Conservation (phyloP, 495 filamentous ascomycete genomes). For the Aspergillus saccharolyticus region DNA sequence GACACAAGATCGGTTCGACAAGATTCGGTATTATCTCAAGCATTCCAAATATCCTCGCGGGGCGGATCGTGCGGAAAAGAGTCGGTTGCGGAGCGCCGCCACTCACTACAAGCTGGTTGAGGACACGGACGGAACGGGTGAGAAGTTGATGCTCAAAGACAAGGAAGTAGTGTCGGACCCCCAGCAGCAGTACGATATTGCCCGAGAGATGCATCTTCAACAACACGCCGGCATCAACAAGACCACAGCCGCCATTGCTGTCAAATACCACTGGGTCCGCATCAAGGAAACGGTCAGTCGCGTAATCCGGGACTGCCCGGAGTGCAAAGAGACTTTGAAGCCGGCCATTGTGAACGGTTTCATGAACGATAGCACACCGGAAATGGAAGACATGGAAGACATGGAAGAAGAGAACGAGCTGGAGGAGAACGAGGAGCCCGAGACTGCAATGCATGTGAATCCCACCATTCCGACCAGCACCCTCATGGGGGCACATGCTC, state of each 20-base stretch:
- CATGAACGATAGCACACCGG: slow-evolving; percentile 26
- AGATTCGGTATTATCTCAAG: slow-evolving; percentile 95
- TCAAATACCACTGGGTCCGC: slow-evolving; percentile 95
- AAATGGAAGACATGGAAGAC: slow-evolving; percentile 17
- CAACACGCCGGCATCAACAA: slow-evolving; percentile 97
- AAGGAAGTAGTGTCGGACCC: slow-evolving; percentile 96
- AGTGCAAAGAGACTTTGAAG: slow-evolving; percentile 82
- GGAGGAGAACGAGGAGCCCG: neutral
- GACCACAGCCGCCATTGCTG: slow-evolving; percentile 88
- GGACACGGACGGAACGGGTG: slow-evolving; percentile 48
- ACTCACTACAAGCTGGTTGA: slow-evolving; percentile 84
- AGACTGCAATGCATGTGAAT: neutral
- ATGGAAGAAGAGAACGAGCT: slow-evolving; percentile 1
- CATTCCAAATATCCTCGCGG: slow-evolving; percentile 90
- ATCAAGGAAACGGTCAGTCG: slow-evolving; percentile 97
- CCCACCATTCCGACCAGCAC: slow-evolving; percentile 16
- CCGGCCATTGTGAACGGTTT: slow-evolving; percentile 32
- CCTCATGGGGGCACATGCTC: slow-evolving; percentile 20
- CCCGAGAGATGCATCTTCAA: slow-evolving; percentile 63
- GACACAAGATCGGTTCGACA: slow-evolving; percentile 96
- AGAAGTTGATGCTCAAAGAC: slow-evolving; percentile 91
- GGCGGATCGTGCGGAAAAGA: slow-evolving; percentile 93
- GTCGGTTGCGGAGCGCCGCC: slow-evolving; percentile 82
- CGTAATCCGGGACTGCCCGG: slow-evolving; percentile 85
- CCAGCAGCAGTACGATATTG: slow-evolving; percentile 87